These are phyloP conservation scores for Colletotrichum caudatum DNA, from an alignment of 2,329 filamentous ascomycete species.

Conservation along the genomic window DNA sequence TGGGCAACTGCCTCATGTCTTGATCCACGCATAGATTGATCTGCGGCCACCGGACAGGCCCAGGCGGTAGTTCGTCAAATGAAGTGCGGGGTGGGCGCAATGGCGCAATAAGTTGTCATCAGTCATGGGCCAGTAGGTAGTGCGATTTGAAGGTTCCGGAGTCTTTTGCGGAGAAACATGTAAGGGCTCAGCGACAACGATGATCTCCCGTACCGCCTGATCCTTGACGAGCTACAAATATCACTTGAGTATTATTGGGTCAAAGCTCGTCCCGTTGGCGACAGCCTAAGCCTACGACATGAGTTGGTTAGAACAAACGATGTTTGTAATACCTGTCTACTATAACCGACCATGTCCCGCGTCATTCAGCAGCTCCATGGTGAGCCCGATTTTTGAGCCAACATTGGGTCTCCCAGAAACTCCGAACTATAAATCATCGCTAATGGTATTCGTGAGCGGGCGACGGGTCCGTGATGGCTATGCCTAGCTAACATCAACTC, in stretches of 20 bases:
- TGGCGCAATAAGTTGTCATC: conserved; percentile 41
- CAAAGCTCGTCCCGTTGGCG: too few relatives aligned
- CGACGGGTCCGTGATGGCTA: background rate
- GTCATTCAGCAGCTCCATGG: background rate
- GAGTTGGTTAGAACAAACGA: background rate
- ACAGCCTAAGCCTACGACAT: background rate
- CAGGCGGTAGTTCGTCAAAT: conserved; percentile 12
- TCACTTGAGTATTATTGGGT: background rate
- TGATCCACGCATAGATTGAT: conserved; percentile 4
- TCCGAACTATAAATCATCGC: background rate
- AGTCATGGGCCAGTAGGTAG: conserved; percentile 28
- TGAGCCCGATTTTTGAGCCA: background rate
- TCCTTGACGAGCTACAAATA: background rate
- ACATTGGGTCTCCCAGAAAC: background rate
- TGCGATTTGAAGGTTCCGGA: conserved; percentile 30
- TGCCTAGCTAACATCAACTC: background rate
- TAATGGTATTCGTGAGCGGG: background rate
- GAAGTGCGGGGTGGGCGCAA: conserved; percentile 24
- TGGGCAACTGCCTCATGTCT: conserved; percentile 14
- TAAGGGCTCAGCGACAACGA: background rate
- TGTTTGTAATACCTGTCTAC: background rate
- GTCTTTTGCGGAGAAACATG: conserved; percentile 39
- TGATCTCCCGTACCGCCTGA: conserved; percentile 30
- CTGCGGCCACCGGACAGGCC: background rate
- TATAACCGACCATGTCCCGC: too few relatives aligned